Evolutionary conservation across 2,329 filamentous ascomycete species (phyloP).

Genomic region (Aspergillus pseudoterreus): DNA sequence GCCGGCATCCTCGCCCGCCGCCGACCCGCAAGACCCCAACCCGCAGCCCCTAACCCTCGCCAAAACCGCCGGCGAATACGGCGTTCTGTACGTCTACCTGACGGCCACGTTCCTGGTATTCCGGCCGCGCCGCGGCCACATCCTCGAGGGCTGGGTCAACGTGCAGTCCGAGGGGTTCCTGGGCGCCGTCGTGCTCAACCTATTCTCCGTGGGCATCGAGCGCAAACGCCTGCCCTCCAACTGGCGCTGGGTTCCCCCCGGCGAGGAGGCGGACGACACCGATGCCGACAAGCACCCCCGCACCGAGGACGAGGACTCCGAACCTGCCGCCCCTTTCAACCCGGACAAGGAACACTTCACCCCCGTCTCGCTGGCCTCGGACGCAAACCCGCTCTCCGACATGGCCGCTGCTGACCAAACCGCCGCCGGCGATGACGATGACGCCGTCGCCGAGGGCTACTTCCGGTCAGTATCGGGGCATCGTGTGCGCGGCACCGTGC

Average conservation of each 20-base stretch:
- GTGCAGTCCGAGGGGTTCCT: constrained; percentile 86
- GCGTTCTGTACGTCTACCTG: constrained; percentile 80
- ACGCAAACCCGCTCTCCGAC: constrained; percentile 26
- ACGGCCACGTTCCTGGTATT: constrained; percentile 85
- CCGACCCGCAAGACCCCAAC: constrained; percentile 24
- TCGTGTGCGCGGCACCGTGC: constrained; percentile 65
- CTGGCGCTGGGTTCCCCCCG: constrained; percentile 75
- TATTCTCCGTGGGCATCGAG: constrained; percentile 88
- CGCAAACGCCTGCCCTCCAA: constrained; percentile 67
- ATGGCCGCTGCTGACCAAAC: constrained; percentile 24
- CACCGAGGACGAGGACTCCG: constrained; percentile 29
- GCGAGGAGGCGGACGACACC: constrained; percentile 23
- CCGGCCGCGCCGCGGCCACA: constrained; percentile 67
- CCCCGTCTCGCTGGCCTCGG: constrained; percentile 31
- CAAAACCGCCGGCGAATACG: constrained; percentile 70
- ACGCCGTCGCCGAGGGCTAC: constrained; percentile 60
- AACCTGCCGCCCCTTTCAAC: constrained; percentile 26
- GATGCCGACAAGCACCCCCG: constrained; percentile 6
- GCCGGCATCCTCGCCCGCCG: constrained; percentile 33
- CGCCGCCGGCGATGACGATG: constrained; percentile 48
- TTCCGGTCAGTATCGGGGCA: constrained; percentile 71
- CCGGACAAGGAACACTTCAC: constrained; percentile 38
- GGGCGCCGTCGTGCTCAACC: constrained; percentile 82
- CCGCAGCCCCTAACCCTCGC: constrained; percentile 40
- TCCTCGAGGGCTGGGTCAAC: constrained; percentile 77